These are phyloP conservation scores for Mycena indigotica DNA, from an alignment of 768 basidiomycete species.

Conservation along the genomic window DNA sequence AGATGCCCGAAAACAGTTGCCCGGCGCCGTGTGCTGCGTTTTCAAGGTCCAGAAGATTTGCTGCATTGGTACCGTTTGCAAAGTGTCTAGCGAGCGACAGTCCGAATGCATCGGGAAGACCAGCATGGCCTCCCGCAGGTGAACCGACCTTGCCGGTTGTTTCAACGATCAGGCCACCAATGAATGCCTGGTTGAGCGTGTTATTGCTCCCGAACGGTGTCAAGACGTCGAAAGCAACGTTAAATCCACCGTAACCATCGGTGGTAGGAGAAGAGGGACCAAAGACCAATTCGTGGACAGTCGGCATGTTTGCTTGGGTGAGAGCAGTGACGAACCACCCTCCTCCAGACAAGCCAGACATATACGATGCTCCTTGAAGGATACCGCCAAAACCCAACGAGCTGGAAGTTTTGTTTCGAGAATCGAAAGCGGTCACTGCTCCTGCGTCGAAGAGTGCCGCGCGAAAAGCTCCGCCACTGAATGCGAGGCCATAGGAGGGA, in stretches of 20 bases:
- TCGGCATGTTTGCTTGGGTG: slow-evolving; percentile 42
- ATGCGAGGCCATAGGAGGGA: slow-evolving; percentile 48
- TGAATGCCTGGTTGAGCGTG: slow-evolving; percentile 24
- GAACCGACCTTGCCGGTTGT: slow-evolving; percentile 36
- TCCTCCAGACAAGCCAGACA: slow-evolving; percentile 51
- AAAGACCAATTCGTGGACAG: slow-evolving; percentile 39
- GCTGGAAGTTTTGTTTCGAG: slow-evolving; percentile 44
- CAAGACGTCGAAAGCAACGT: slow-evolving; percentile 28
- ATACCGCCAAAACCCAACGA: slow-evolving; percentile 48
- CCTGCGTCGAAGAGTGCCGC: slow-evolving; percentile 58
- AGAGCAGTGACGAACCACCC: slow-evolving; percentile 44
- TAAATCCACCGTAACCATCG: slow-evolving; percentile 37
- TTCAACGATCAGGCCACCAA: slow-evolving; percentile 27
- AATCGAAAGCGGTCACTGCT: slow-evolving; percentile 47
- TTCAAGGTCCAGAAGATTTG: slow-evolving; percentile 30
- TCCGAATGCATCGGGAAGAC: slow-evolving; percentile 12
- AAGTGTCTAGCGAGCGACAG: slow-evolving; percentile 22
- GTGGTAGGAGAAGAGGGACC: slow-evolving; percentile 23
- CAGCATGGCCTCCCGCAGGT: slow-evolving; percentile 23
- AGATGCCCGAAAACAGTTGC: slow-evolving; percentile 34
- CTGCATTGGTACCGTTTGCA: slow-evolving; percentile 35
- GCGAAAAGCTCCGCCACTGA: slow-evolving; percentile 58
- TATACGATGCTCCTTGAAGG: slow-evolving; percentile 52
- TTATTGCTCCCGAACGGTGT: slow-evolving; percentile 27
- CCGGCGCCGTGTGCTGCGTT: slow-evolving; percentile 35